Base-by-base conservation (phyloP, 2,329 filamentous ascomycete species). In the Shiraia sp. region DNA sequence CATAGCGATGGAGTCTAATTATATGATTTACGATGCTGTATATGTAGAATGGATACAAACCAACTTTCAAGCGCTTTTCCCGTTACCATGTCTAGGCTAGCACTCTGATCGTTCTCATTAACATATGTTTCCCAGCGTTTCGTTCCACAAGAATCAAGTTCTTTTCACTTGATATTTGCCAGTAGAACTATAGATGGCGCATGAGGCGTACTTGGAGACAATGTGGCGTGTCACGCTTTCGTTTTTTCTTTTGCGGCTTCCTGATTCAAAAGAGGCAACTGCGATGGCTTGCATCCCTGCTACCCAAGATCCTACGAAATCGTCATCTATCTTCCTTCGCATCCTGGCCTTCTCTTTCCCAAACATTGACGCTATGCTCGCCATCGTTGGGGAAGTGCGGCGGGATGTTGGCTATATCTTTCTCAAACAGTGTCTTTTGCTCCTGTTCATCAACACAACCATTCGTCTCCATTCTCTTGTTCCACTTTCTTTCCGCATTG, bases 401-500 rank as follows among this genome's bases (percentile, higher is more conserved):
- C 39, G 36, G 40, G 32, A 55, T 55, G 45, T 36, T 35, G 40
- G 33, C 44, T 58, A 62, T 63, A 62, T 56, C 53, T 49, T 55
- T 44, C 41, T 25, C 29, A 19, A 19, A 10, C 40, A 19, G 17
- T 40, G 27, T 43, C 38, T 38, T 45, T 32, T 39, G 30, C 26
- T 49, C 34, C 44, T 26, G 49, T 42, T 45, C 50, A 37, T 36
- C 54, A 55, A 56, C 58, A 63, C 64, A 66, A 63, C 68, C 65
- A 63, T 66, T 68, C 55, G 63, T 64, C 60, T 62, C 59, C 60
- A 59, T 66, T 57, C 65, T 66, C 57, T 66, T 65, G 55, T 57
- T 58, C 47, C 46, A 30, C 26, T 33, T 49, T 63, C 61, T 67
- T 68, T 68, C 62, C 57, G 46, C 61, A 65, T 66, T 64, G 62